phyloP scores from a whole-genome alignment of 768 basidiomycete species.

The Kwoniella dendrophila region DNA sequence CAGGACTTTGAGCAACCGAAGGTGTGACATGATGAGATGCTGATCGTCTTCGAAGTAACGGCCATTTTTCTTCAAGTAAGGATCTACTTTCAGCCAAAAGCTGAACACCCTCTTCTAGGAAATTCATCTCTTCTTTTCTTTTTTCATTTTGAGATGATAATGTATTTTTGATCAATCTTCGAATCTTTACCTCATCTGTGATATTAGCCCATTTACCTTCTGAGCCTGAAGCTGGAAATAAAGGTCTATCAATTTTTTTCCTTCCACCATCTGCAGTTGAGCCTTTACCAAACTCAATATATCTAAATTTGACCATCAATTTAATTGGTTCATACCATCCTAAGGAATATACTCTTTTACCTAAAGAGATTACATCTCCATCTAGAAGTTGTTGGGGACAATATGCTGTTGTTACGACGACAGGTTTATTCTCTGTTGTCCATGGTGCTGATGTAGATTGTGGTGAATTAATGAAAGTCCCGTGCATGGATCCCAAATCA shows the following conservation, averaged over 20 bases:
- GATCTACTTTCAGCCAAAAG: too few relatives aligned
- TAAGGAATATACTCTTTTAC: constrained; percentile 17
- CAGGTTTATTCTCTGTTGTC: background rate
- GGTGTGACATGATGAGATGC: too few relatives aligned
- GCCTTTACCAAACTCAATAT: constrained; percentile 13
- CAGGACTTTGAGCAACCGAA: too few relatives aligned
- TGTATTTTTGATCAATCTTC: too few relatives aligned
- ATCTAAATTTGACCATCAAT: constrained; percentile 18
- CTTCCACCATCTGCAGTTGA: constrained; percentile 1
- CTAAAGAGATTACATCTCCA: constrained; percentile 27
- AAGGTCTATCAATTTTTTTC: background rate
- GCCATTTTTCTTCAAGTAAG: too few relatives aligned
- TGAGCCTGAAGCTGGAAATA: too few relatives aligned
- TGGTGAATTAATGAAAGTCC: constrained; percentile 24
- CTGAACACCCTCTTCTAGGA: too few relatives aligned
- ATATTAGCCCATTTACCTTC: constrained; percentile 10
- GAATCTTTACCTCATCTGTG: too few relatives aligned
- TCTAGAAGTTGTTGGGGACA: constrained; percentile 27
- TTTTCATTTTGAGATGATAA: too few relatives aligned
- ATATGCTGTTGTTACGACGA: background rate
- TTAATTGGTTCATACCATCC: constrained; percentile 18
- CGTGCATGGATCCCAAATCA: constrained; percentile 36
- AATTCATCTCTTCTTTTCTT: too few relatives aligned
- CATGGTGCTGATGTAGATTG: background rate
- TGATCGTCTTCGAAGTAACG: too few relatives aligned